phyloP scores from a whole-genome alignment of 352 stramenopile species.

The Globisporangium cystogenes region DNA sequence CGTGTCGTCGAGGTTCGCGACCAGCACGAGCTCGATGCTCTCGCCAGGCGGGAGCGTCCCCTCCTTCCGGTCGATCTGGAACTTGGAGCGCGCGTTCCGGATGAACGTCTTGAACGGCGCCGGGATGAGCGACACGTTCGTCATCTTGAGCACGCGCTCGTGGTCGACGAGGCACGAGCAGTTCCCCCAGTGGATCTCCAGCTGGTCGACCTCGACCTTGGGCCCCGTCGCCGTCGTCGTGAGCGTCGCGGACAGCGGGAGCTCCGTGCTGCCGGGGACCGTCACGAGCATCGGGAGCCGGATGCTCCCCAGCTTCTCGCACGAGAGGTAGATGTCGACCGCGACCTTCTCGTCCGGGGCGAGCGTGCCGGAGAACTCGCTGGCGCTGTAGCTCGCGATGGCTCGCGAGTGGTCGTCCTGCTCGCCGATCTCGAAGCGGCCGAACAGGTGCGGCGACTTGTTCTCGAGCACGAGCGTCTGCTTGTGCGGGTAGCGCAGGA shows the following conservation, averaged over 20 bases:
- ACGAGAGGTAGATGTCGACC: constrained; percentile 83
- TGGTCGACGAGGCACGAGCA: constrained; percentile 88
- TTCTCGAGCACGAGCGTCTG: constrained; percentile 87
- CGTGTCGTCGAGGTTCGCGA: constrained; percentile 93
- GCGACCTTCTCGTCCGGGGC: constrained; percentile 40
- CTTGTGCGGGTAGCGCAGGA: constrained; percentile 90
- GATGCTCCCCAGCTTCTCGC: constrained; percentile 89
- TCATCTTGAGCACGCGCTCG: constrained; percentile 64
- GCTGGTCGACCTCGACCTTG: constrained; percentile 75
- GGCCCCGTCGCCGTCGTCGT: constrained; percentile 82
- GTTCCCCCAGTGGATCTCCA: constrained; percentile 87
- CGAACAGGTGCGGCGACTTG: constrained; percentile 64
- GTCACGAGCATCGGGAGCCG: constrained; percentile 84
- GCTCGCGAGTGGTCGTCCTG: constrained; percentile 86
- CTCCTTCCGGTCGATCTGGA: constrained; percentile 88
- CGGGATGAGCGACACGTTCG: constrained; percentile 88
- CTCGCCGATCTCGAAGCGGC: constrained; percentile 85
- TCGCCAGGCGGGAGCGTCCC: constrained; percentile 79
- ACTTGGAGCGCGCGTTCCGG: constrained; percentile 89
- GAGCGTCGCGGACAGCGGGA: constrained; percentile 87
- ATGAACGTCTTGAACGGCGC: constrained; percentile 92
- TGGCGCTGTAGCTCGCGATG: constrained; percentile 77
- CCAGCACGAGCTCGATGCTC: constrained; percentile 62
- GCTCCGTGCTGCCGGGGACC: constrained; percentile 82
- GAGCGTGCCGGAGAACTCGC: constrained; percentile 61